These are phyloP conservation scores for Sphenostylis stenocarpa DNA, from an alignment of 306 rosid genomes.

Conservation along the genomic window DNA sequence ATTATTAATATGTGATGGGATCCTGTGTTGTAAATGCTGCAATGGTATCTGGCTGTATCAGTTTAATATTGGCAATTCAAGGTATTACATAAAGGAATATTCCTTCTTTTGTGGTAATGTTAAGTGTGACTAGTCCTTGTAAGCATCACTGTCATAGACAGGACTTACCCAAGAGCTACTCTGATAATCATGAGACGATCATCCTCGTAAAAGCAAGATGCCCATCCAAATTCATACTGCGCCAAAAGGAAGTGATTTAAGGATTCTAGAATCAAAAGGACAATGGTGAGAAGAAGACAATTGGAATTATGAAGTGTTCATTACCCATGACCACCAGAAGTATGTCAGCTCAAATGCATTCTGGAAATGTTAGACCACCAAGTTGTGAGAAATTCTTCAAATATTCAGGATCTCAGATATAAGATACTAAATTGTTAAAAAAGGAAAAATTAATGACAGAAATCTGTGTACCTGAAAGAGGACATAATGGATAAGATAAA, in stretches of 20 bases:
- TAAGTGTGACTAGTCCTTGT: not conserved
- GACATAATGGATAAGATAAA: constrained; percentile 80
- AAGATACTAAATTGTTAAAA: not conserved
- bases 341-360: constrained; percentile 95
- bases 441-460: not conserved
- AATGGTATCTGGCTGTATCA: not conserved
- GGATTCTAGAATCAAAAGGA: constrained; percentile 20
- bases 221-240: constrained; percentile 95
- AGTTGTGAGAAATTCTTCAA: constrained; percentile 21
- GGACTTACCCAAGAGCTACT: constrained; percentile 75
- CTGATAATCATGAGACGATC: constrained; percentile 50
- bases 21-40: not conserved
- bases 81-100: not conserved
- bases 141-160: not conserved
- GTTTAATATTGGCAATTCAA: not conserved
- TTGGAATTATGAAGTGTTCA: not conserved
- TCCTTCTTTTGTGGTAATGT: not conserved
- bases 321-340: constrained; percentile 94
- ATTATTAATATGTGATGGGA: not conserved
- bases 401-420: constrained; percentile 3
- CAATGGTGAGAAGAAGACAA: not conserved
- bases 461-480: constrained; percentile 72
- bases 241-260: constrained; percentile 29
- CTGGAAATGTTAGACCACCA: constrained; percentile 49
- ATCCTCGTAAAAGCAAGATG: constrained; percentile 82